A percentile compares a stretch with the other conserved stretches of the same genome.
These are phyloP conservation scores for Tuber magnatum DNA, from an alignment of 495 filamentous ascomycete genomes.

Conservation along the genomic window DNA sequence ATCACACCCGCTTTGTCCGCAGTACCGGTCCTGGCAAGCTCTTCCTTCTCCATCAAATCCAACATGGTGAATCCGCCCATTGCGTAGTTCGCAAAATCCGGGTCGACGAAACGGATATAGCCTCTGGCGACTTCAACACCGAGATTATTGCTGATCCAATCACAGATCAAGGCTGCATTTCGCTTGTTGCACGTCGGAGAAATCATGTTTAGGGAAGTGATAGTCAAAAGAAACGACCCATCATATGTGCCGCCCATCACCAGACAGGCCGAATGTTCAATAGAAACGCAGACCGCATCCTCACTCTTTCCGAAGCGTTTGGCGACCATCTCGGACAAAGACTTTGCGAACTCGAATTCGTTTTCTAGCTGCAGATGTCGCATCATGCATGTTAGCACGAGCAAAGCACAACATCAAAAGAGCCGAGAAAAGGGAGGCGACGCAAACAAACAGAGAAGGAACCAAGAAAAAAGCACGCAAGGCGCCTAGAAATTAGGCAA, in stretches of 20 bases:
- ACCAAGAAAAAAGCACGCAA: constrained; percentile 16
- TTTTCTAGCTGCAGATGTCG: constrained; percentile 53
- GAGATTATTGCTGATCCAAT: constrained; percentile 59
- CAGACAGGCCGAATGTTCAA: constrained; percentile 69
- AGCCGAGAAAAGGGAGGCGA: constrained; percentile 6
- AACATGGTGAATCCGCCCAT: constrained; percentile 36
- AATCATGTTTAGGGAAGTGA: constrained; percentile 63
- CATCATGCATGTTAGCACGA: constrained; percentile 15
- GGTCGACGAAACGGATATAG: constrained; percentile 58
- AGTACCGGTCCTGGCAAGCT: constrained; percentile 27
- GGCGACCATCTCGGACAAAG: constrained; percentile 62
- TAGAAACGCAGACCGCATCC: constrained; percentile 60
- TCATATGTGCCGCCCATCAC: constrained; percentile 65
- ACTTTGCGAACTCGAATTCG: constrained; percentile 62
- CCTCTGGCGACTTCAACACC: constrained; percentile 59
- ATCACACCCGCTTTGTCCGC: constrained; percentile 29
- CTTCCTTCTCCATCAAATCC: constrained; percentile 39
- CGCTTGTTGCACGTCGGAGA: constrained; percentile 73
- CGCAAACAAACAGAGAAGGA: constrained; percentile 3
- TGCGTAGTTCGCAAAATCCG: constrained; percentile 36
- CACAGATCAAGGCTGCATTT: constrained; percentile 67
- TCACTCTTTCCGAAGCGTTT: constrained; percentile 65
- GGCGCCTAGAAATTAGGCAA: constrained; percentile 5
- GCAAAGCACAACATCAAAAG: background rate
- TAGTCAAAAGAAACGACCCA: constrained; percentile 73